Evolutionary conservation across 2,329 filamentous ascomycete species (phyloP).

Genomic region (Xylaria multiplex): DNA sequence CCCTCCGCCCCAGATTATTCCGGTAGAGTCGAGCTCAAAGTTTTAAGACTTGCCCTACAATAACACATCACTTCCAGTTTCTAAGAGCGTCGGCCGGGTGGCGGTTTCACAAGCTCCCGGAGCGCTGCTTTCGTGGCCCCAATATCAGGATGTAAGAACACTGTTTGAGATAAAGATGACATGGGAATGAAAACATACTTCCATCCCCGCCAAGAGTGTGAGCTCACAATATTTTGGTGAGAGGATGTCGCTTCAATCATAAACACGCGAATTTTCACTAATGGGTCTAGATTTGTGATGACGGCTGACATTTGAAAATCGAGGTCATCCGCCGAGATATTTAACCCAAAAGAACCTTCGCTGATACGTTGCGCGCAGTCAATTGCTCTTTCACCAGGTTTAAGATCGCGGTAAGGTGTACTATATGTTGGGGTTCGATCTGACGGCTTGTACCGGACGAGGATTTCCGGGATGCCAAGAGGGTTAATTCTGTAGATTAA

Average conservation of each 20-base stretch:
- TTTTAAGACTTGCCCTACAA: background rate
- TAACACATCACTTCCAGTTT: background rate
- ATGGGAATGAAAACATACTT: conserved; percentile 5
- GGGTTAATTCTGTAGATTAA: background rate
- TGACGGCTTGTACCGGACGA: background rate
- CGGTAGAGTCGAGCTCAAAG: no score
- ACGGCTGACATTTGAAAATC: conserved; percentile 9
- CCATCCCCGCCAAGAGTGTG: background rate
- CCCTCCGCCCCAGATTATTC: no score
- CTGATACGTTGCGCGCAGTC: conserved; percentile 7
- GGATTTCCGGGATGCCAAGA: background rate
- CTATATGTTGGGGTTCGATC: background rate
- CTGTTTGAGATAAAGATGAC: background rate
- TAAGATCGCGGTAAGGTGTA: background rate
- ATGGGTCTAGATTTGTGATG: background rate
- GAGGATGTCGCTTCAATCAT: background rate
- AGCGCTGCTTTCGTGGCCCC: background rate
- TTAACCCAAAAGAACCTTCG: rapidly evolving
- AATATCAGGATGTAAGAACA: conserved; percentile 11
- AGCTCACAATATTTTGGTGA: rapidly evolving
- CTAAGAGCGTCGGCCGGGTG: background rate
- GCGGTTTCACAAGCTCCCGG: background rate
- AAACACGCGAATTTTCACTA: conserved; percentile 6
- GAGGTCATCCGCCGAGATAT: background rate
- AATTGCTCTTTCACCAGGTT: background rate